Percentiles rank a stretch among this genome's conserved stretches.
Evolutionary conservation across 2,329 filamentous ascomycete genomes (phyloP).

Genomic region (Alternaria postmessia): DNA sequence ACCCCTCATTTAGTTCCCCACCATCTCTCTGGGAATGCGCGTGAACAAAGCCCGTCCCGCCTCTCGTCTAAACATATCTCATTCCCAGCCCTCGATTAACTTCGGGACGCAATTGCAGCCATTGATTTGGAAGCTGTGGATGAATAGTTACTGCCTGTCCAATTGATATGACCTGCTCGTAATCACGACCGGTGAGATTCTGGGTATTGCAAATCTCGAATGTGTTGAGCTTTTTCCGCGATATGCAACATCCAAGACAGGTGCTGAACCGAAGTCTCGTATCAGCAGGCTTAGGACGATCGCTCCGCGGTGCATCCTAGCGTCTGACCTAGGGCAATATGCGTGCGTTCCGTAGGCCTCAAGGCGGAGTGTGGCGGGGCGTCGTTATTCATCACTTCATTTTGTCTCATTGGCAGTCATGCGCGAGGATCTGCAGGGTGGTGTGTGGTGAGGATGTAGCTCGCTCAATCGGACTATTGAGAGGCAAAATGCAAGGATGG

Average conservation of each 20-base stretch:
- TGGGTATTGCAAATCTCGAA: background rate
- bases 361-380: conserved; percentile 12
- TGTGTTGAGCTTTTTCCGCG: conserved; percentile 12
- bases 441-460: conserved; percentile 23
- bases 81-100: conserved; percentile 1
- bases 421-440: conserved; percentile 17
- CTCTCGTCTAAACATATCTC: conserved; percentile 31
- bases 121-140: background rate
- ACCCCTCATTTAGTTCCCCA: conserved; percentile 35
- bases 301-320: conserved; percentile 20
- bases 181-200: background rate
- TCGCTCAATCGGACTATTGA: conserved; percentile 22
- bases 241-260: conserved; percentile 18
- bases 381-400: conserved; percentile 1
- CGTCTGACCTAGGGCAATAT: conserved; percentile 14
- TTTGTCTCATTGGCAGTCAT: conserved; percentile 18
- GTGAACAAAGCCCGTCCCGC: conserved; percentile 22
- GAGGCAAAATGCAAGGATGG: conserved; percentile 15
- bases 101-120: background rate
- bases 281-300: conserved; percentile 8
- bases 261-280: conserved; percentile 15
- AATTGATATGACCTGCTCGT: background rate
- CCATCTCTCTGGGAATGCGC: conserved; percentile 16
- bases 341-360: conserved; percentile 10
- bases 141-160: background rate